Evolutionary conservation across 495 filamentous ascomycete genomes (phyloP).

Genomic region (Cercophora newfieldiana): DNA sequence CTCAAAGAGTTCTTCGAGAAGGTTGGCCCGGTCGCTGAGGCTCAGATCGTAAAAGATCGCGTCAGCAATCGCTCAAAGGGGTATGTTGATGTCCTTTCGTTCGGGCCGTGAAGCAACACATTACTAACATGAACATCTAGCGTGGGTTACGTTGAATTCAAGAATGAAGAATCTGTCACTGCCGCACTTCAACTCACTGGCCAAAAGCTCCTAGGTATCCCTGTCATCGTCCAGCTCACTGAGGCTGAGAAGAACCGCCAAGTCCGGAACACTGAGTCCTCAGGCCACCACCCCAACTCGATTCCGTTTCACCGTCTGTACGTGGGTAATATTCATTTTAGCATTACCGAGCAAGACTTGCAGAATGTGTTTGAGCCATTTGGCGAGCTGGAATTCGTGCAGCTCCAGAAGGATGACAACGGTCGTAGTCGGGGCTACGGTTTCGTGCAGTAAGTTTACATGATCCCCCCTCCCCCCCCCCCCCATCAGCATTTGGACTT

Average conservation of each 20-base stretch:
- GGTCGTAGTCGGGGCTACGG: constrained; percentile 94
- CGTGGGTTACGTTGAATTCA: constrained; percentile 99
- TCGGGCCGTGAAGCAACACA: not conserved
- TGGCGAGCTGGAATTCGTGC: constrained; percentile 96
- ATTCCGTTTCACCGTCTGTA: constrained; percentile 98
- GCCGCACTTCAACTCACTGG: constrained; percentile 97
- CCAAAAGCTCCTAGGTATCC: constrained; percentile 97
- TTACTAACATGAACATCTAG: constrained; percentile 53
- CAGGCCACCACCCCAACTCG: constrained; percentile 61
- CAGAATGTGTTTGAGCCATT: constrained; percentile 98
- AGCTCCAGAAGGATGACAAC: constrained; percentile 92
- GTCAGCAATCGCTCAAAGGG: constrained; percentile 97
- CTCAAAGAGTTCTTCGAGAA: constrained; percentile 95
- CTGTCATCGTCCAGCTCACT: constrained; percentile 96
- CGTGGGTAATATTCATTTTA: constrained; percentile 99
- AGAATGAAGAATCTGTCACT: constrained; percentile 89
- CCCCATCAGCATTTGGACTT: constrained; percentile 8
- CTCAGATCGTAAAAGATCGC: constrained; percentile 98
- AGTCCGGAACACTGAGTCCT: constrained; percentile 77
- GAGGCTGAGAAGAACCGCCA: constrained; percentile 99
- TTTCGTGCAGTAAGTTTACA: constrained; percentile 95
- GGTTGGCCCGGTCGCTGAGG: constrained; percentile 93
- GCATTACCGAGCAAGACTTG: constrained; percentile 94
- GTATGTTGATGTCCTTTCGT: constrained; percentile 52
- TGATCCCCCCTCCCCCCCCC: too few relatives aligned